Evolutionary conservation across 176 grass and related monocot species (phyloP).

Genomic region (Thalia dealbata): DNA sequence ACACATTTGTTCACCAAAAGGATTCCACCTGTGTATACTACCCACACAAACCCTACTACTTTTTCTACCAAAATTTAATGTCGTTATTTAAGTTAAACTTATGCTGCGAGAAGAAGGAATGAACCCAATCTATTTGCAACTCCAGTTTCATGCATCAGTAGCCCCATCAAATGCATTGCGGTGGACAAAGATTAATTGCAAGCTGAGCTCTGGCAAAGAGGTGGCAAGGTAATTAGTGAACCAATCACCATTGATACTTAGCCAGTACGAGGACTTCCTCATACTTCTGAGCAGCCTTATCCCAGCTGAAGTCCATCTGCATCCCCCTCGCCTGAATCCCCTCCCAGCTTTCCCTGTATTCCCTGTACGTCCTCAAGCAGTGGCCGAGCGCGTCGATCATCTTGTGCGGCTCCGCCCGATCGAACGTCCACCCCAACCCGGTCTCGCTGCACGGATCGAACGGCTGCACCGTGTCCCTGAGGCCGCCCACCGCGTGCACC

Average conservation of each 20-base stretch:
- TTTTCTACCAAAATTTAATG: too few species aligned
- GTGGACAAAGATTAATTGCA: background rate
- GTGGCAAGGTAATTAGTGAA: too few species aligned
- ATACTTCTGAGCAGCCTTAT: conserved; percentile 67
- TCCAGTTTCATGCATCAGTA: too few species aligned
- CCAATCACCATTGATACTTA: conserved; percentile 76
- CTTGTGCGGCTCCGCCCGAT: conserved; percentile 61
- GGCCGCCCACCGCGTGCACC: conserved; percentile 76
- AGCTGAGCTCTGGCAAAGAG: background rate
- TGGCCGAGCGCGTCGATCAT: conserved; percentile 70
- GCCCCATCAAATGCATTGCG: too few species aligned
- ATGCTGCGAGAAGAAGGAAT: too few species aligned
- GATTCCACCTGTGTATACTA: too few species aligned
- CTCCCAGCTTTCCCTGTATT: conserved; percentile 77
- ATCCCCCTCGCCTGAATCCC: conserved; percentile 71
- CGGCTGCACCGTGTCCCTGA: conserved; percentile 67
- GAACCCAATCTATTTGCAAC: too few species aligned
- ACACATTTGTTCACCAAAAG: too few species aligned
- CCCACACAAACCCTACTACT: too few species aligned
- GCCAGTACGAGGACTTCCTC: conserved; percentile 67
- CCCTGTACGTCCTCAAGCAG: conserved; percentile 65
- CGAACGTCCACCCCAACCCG: conserved; percentile 81
- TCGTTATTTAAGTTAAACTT: too few species aligned
- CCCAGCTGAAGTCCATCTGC: conserved; percentile 90
- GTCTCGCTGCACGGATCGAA: conserved; percentile 61